Evolutionary conservation across 2,329 filamentous ascomycete species (phyloP), one percentile per base, ranked within the genome.

Genomic region (Aspergillus fischeri): DNA sequence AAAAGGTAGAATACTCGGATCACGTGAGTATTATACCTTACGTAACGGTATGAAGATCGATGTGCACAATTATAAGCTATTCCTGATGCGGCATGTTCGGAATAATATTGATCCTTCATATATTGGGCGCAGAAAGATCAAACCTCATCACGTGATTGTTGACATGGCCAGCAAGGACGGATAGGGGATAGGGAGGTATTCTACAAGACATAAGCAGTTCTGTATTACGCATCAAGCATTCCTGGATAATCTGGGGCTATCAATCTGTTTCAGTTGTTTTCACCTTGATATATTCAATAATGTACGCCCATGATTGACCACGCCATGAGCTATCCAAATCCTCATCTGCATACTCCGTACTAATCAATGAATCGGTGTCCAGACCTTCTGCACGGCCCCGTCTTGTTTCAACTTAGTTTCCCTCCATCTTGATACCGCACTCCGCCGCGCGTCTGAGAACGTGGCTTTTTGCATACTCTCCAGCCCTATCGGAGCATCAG

Each of bases 371-470:
- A 6, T 44, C 38, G 20, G 27, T 38, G 32, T 20, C 42, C 21
- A 44, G 25, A 48, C 54, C 32, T 5, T 17, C 32, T 50, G 53
- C 53, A 55, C 56, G 47, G 49, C 24, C 24, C 50, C 54, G 38
- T 54, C 44, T 42, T 24, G 47, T 56, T 49, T 47, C 51, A 45
- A 44, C 48, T 45, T 54, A 55, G 44, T 49, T 41, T 49, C 52
- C 48, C 47, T 48, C 45, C 20, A 50, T 3, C 51, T 59, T 57
- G 57, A 65, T 62, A 55, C 57, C 63, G 61, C 60, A 70, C 53
- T 63, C 67, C 63, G 69, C 60, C 64, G 71, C 66, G 68, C 70
- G 66, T 68, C 60, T 65, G 56, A 60, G 61, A 67, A 63, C 65
- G 58, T 66, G 60, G 53, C 62, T 63, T 63, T 55, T 60, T 44